These are phyloP conservation scores for Vicia sativa DNA, from an alignment of 306 rosid species.

Conservation along the genomic window DNA sequence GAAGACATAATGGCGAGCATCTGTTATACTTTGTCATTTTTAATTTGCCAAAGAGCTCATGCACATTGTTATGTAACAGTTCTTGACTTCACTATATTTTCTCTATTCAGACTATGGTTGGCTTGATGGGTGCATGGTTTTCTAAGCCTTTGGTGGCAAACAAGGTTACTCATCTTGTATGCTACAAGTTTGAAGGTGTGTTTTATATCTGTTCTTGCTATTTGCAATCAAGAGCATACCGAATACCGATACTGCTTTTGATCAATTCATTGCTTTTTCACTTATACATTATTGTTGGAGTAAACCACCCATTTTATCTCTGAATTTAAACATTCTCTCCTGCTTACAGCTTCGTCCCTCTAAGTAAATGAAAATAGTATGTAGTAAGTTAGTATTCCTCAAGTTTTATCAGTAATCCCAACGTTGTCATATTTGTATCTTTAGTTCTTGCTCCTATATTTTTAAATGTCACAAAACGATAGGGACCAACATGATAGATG, in stretches of 20 bases:
- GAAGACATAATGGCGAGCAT: conserved; percentile 81
- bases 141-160: conserved; percentile 89
- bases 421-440: neutral
- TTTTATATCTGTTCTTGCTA: conserved; percentile 19
- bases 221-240: neutral
- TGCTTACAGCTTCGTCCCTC: neutral
- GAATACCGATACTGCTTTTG: neutral
- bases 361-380: neutral
- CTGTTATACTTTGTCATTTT: conserved; percentile 24
- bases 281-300: conserved; percentile 20
- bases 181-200: conserved; percentile 96
- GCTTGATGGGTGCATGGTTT: conserved; percentile 84
- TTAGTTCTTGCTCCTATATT: neutral
- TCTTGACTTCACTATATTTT: conserved; percentile 23
- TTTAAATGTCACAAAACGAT: neutral
- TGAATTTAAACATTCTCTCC: neutral
- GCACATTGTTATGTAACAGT: neutral
- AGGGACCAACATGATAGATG: neutral
- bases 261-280: conserved; percentile 18
- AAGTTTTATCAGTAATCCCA: neutral
- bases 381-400: neutral
- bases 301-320: conserved; percentile 2
- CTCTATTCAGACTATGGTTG: conserved; percentile 70
- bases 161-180: conserved; percentile 89
- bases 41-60: conserved; percentile 15